Conservation (phyloP, 768 basidiomycete genomes). For the Suillus hirtellus region DNA sequence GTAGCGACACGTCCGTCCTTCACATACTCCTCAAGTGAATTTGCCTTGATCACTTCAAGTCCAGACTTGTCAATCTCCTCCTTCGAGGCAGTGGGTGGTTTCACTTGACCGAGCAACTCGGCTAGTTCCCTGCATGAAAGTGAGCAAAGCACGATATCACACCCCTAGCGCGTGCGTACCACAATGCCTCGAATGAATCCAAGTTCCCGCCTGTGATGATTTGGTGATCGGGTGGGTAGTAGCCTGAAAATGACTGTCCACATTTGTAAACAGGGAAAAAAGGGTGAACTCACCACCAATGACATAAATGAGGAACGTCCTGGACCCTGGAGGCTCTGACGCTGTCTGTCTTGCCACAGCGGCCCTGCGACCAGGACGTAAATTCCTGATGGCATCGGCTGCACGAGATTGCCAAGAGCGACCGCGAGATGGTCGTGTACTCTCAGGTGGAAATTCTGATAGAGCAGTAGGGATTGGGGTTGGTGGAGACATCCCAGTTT, state of each 20-base stretch:
- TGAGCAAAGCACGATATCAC: slow-evolving; percentile 2
- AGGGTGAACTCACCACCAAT: slow-evolving; percentile 60
- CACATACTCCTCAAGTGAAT: slow-evolving; percentile 51
- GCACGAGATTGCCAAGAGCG: slow-evolving; percentile 63
- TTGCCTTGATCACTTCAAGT: slow-evolving; percentile 68
- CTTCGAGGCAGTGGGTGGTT: slow-evolving; percentile 78
- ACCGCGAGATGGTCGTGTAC: slow-evolving; percentile 30
- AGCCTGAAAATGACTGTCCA: slow-evolving; percentile 44
- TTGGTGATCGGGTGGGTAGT: slow-evolving; percentile 88
- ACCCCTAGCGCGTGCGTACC: slow-evolving; percentile 47
- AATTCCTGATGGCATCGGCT: slow-evolving; percentile 58
- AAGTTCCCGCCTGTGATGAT: slow-evolving; percentile 80
- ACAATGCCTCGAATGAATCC: slow-evolving; percentile 78
- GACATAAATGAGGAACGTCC: slow-evolving; percentile 90
- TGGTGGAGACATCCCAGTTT: slow-evolving; percentile 12
- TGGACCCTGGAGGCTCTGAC: slow-evolving; percentile 37
- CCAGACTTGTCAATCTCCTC: slow-evolving; percentile 87
- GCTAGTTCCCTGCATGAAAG: slow-evolving; percentile 64
- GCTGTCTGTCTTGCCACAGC: slow-evolving; percentile 23
- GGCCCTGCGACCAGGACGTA: slow-evolving; percentile 41
- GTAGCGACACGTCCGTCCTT: slow-evolving; percentile 62
- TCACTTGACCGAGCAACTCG: slow-evolving; percentile 78
- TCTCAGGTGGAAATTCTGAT: slow-evolving; percentile 16
- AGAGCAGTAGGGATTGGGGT: slow-evolving; percentile 21
- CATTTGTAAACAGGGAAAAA: slow-evolving; percentile 11